A percentile compares a stretch with the other conserved stretches of the same genome.
These are phyloP conservation scores for Echium plantagineum DNA, from an alignment of 257 asterid species.

Conservation along the genomic window DNA sequence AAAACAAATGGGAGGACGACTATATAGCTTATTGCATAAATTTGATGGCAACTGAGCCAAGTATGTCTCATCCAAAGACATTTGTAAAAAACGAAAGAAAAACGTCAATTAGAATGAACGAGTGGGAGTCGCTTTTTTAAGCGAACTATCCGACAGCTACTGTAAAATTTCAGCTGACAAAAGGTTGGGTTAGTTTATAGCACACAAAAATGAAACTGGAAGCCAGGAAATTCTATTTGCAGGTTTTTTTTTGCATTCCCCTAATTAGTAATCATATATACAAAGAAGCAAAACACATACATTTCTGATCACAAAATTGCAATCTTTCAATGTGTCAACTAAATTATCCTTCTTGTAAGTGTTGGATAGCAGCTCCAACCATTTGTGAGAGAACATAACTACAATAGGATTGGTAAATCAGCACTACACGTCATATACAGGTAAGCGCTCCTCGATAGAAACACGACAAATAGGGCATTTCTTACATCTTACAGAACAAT, in stretches of 20 bases:
- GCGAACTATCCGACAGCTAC: no score
- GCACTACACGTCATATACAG: constrained; percentile 93
- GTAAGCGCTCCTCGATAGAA: constrained; percentile 55
- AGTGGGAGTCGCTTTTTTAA: no score
- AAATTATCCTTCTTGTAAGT: neutral
- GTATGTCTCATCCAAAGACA: no score
- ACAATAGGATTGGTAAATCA: neutral
- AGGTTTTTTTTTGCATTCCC: neutral
- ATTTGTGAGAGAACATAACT: neutral
- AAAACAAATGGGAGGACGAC: no score
- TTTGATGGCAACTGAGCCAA: neutral
- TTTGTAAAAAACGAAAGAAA: no score
- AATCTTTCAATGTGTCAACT: neutral
- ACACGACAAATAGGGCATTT: constrained; percentile 91
- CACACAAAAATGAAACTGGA: neutral
- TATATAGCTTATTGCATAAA: neutral
- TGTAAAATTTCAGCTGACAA: neutral
- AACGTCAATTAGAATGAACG: no score
- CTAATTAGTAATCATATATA: neutral
- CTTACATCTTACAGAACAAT: constrained; percentile 74
- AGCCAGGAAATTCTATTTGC: neutral
- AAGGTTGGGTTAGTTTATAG: neutral
- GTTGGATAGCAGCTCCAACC: neutral
- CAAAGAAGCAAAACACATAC: neutral
- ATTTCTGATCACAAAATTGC: neutral